Base-by-base conservation (phyloP, 2,329 filamentous ascomycete genomes). In the Rhynchosporium graminicola region DNA sequence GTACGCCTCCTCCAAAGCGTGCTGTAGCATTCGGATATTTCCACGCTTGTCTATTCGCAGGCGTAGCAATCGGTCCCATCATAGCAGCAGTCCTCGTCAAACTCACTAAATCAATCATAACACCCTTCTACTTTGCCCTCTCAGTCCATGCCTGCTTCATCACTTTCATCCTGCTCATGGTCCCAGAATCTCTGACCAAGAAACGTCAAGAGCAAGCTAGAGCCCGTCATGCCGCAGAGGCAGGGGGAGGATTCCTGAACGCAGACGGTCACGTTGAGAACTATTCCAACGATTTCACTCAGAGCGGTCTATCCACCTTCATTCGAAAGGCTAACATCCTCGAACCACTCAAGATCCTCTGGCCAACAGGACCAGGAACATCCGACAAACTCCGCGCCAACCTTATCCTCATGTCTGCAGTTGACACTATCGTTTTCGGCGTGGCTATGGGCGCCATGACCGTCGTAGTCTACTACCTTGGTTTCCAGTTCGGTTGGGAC, bases 1-100 rank as follows among this genome's bases (percentile, higher is more conserved):
- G 92, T 76, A 94, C 92, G 0, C 80, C 89, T 3, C 90, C 92
- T 0, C 88, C 90, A 36, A 86, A 85, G 71, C 87, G 95, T 26
- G 90, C 89, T 63, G 89, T 96, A 7, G 86, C 87, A 4, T 95
- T 98, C 74, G 93, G 92, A 6, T 94, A 93, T 73, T 88, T 98
- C 70, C 91, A 98, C 71, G 92, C 91, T 10, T 92, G 89, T 68
- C 80, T 99, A 8, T 98, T 97, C 75, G 83, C 84, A 1, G 95
- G 95, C n/a, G 85, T 98, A 51, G 94, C 95, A 0, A 77, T 94
- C 38, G 95, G 95, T 0, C 95, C 95, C 7, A 81, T 96, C 2
- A 72, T 96, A 28, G 89, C 92, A 0, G 93, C 90, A 2, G 88
- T 90, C 69, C 80, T 97, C 48, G 88, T 97, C 70, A 85, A 90